Evolutionary conservation across 129 eudicot species (phyloP), one percentile per base, ranked within the genome.

Genomic region (Helichrysum umbraculigerum): DNA sequence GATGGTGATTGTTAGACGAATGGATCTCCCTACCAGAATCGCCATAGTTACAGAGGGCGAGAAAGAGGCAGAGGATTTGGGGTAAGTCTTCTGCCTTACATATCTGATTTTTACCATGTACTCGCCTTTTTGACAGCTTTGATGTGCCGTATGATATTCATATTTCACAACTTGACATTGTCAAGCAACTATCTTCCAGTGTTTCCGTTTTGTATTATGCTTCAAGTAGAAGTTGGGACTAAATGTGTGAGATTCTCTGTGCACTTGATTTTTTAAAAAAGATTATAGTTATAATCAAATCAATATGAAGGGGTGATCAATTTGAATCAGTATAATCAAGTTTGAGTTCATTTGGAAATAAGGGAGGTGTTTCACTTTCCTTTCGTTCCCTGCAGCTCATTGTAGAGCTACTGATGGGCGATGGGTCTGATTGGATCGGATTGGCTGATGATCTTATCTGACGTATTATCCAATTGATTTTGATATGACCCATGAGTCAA

Each of bases 51-150:
- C 82, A 79, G 96, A 83, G 98, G 96, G 62, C 96, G 90, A 64
- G 98, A 76, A 42, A 88, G 98, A 76, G 98, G 96, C 89, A 90
- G 97, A 87, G 98, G 96, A 90, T 19, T 68, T 61, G 92, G 87
- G 93, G 98, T 90, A 90, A 69, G 37, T 47, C 7, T 62, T 42
- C 72, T 39, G 7, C 37, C 10, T 51, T 32, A 34, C n/a, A 22
- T 42, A 7, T 59, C n/a, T 4, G 3, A 14, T 47, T 47, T 42
- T 47, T 14, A 47, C n/a, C 12, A 12, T 3, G 16, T 47, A 47
- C 6, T 47, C 54, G 3, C n/a, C 6, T 47, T 47, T 12, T 47
- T 2, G 47, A 47, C n/a, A 12, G 52, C 16, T 44, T 44, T 44
- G 17, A 44, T 44, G 17, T 44, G 16, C 52, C 12, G 52, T 44